Evolutionary conservation across 345 rosid species (phyloP), one percentile per base, ranked within the genome.

Genomic region (Boechera retrofracta): DNA sequence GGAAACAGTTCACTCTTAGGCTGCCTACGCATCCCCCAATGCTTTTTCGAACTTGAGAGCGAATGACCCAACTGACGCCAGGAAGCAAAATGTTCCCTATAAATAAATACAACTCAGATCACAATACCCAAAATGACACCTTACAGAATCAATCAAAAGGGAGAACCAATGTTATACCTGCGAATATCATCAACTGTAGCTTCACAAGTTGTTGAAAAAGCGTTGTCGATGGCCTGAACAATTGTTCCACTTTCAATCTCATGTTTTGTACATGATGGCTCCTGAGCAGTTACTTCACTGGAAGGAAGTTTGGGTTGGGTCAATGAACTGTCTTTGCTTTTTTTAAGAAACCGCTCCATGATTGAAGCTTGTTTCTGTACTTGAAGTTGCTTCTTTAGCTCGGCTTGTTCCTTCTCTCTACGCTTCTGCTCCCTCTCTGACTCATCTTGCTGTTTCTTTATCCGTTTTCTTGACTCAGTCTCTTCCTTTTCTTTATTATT

Each of bases 281-380:
- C 63, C 44, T 76, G 38, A 26, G 45, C 60, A 47, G 77, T 55
- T 76, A 74, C 73, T 62, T 72, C 80, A 68, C 59, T 35, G 8
- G 82, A 80, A 70, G 82, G 64, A 74, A 44, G 79, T 24, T 82
- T 86, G 57, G 72, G 59, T 66, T 69, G 82, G 67, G 71, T 16
- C 7, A 73, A 56, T 32, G 87, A 76, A 71, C 10, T 72, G 54
- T 73, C 82, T 85, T 87, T 89, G 66, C 79, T 79, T 71, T 83
- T 86, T 73, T 88, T 92, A 29, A 91, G 91, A 80, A 95, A 92
- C 29, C 86, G 84, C 64, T 95, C 96, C 99, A 95, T 91, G 28
- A 92, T 74, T 38, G 96, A 95, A 68, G 96, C 99, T 76, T 95
- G 98, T 87, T 86, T 95, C 76, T 87, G 83, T 21, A 92, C 64